Percentiles rank a stretch among this genome's conserved stretches.
phyloP scores from a whole-genome alignment of 1,284 basidiomycete genomes.

The Omphalotus olearius region DNA sequence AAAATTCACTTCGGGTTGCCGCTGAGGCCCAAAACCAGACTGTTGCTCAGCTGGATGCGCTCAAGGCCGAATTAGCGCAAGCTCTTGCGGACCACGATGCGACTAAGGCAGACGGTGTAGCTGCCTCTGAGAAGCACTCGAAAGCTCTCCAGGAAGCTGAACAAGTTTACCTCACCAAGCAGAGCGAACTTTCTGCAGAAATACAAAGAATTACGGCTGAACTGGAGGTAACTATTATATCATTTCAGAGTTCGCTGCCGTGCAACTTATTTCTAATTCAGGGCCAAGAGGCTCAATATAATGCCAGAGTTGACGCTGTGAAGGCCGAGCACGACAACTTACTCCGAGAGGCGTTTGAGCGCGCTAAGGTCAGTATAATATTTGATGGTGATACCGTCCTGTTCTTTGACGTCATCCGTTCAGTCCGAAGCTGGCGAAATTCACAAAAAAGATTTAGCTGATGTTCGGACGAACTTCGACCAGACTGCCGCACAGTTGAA shows the following conservation, averaged over 20 bases:
- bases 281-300: conserved; percentile 68
- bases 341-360: conserved; percentile 67
- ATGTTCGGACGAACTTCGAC: conserved; percentile 62
- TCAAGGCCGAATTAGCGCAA: conserved; percentile 42
- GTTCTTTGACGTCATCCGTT: neutral
- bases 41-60: conserved; percentile 38
- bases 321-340: conserved; percentile 64
- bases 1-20: conserved; percentile 40
- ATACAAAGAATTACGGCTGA: conserved; percentile 53
- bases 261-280: conserved; percentile 25
- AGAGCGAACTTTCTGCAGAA: conserved; percentile 56
- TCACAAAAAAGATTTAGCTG: conserved; percentile 68
- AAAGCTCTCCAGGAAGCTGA: conserved; percentile 48
- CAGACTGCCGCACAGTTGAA: conserved; percentile 66
- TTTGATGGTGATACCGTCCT: neutral
- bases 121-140: conserved; percentile 42
- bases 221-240: conserved; percentile 48
- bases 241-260: neutral
- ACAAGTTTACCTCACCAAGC: conserved; percentile 38
- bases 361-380: conserved; percentile 57
- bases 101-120: conserved; percentile 38
- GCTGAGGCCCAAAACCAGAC: conserved; percentile 43
- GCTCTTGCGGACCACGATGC: conserved; percentile 45
- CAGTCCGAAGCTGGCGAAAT: conserved; percentile 63
- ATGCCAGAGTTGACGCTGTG: conserved; percentile 59